Base-by-base conservation (phyloP, 768 basidiomycete species). In the Boletus patriciae region DNA sequence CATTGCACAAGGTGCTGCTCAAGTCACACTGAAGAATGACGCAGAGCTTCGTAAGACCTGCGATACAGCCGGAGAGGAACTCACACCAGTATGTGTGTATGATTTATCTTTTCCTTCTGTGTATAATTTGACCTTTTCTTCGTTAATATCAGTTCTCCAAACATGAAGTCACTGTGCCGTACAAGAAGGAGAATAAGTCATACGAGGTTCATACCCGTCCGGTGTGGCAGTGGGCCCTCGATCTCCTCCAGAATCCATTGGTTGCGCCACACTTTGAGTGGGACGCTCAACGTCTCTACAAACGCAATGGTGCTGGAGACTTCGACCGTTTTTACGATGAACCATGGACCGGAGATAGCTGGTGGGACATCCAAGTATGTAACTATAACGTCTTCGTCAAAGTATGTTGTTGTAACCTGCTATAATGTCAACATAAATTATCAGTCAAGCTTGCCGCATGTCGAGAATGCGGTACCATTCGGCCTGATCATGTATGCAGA, bases 401-500 rank as follows among this genome's bases (percentile, higher is more conserved):
- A 21, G 51, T 27, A 45, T 50, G 36, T n/a, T 54, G 40, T 34
- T 40, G 15, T 36, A 34, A 45, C 36, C n/a, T 34, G 10, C 38
- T 46, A 38, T 53, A 9, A 25, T 27, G 6, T 27, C 6, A 27
- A 27, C 27, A 3, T 27, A 27, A 27, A 27, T 27, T 59, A 58
- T 46, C 50, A 50, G 50, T 44, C 23, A 42, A 43, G 49, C 58
- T 34, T 50, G 11, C 62, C 64, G 5, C 21, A 19, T 5, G 65
- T 41, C 13, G 72, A 62, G 4, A 70, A 71, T 21, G 69, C 71
- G 0, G 59, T 76, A 4, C 57, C 59, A 5, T 65, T 75, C 27
- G 4, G 34, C 15, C 33, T 48, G 7, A 73, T 77, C 25, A 41
- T 79, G 0, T 79, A 77, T 67, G 73, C 77, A 7, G 76, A 79